Evolutionary conservation across 345 rosid genomes (phyloP).

Genomic region (Anacardium occidentale): DNA sequence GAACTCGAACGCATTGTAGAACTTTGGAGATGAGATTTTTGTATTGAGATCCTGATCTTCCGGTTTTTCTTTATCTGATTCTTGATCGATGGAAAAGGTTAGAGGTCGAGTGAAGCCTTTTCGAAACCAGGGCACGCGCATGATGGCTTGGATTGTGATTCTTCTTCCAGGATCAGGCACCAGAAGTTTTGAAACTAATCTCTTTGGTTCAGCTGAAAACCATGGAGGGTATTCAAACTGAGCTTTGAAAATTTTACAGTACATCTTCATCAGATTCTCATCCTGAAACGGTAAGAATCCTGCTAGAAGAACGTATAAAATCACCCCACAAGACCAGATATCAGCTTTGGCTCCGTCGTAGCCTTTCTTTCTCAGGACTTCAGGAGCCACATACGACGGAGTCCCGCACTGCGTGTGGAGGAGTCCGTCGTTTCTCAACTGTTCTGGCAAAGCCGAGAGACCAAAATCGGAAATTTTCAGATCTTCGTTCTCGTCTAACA

Average conservation of each 20-base stretch:
- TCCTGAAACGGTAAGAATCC: constrained; percentile 75
- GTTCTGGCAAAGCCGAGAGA: constrained; percentile 70
- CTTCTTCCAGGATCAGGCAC: constrained; percentile 60
- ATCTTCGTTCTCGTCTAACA: constrained; percentile 64
- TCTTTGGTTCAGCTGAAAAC: constrained; percentile 52
- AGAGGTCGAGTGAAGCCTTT: constrained; percentile 46
- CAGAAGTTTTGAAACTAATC: constrained; percentile 56
- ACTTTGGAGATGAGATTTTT: constrained; percentile 29
- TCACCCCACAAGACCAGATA: constrained; percentile 91
- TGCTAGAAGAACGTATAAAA: constrained; percentile 65
- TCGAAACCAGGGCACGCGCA: constrained; percentile 64
- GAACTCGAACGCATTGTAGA: constrained; percentile 69
- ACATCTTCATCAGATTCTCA: constrained; percentile 63
- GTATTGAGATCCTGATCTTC: constrained; percentile 5
- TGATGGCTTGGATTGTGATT: constrained; percentile 61
- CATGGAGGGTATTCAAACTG: constrained; percentile 67
- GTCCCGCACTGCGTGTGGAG: constrained; percentile 84
- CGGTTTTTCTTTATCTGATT: constrained; percentile 23
- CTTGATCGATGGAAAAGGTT: constrained; percentile 33
- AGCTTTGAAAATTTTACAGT: constrained; percentile 54
- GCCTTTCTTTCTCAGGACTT: constrained; percentile 77
- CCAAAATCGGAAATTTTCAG: constrained; percentile 82
- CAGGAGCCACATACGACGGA: constrained; percentile 91
- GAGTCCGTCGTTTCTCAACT: constrained; percentile 64
- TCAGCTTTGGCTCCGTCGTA: constrained; percentile 85